Evolutionary conservation across 441 rosid genomes (phyloP), one percentile per base, ranked within the genome.

Genomic region (Brassica balearica): DNA sequence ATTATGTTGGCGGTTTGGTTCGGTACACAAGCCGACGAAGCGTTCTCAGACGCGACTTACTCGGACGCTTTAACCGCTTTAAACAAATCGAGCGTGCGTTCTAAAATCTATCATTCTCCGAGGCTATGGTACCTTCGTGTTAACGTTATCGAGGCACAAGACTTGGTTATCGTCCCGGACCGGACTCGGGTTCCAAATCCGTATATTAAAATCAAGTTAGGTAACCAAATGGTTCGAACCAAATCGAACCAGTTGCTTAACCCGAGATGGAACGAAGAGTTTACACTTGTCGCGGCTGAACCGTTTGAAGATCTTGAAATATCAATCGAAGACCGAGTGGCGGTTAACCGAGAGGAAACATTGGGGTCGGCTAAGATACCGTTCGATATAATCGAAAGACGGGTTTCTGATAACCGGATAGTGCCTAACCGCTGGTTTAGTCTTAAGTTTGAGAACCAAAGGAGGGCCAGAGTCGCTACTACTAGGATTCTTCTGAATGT

Each of bases 1-100:
- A 74, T 96, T 72, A 96, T 96, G 99, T 84, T 92, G 27, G 90
- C 97, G 17, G 93, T 96, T 74, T 96, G 99, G 99, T 87, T 84
- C 69, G 96, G 99, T 62, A 93, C 99, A 5, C 99, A 96, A 79
- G 98, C 97, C 10, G 98, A 96, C 27, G 99, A 93, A 84, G 92
- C 98, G 43, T 96, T 90, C 74, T 85, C 98, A 51, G 94, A 94
- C 71, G 97, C 98, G 69, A 89, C 88, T 82, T 93, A 91, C 69
- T 92, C 98, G 1, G 98, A 96, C 85, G 86, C 96, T 65, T 72
- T 88, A 77, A 70, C 82, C 69, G 87, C 94, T 2, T 19, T 76
- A 17, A 91, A 91, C 62, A 67, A 85, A 65, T 71, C 90, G 71
- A 72, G 91, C 3, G 10, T 63, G 41, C 96, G 93, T 72, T 89